phyloP scores from a whole-genome alignment of 129 eudicot genomes.

The Tagetes erecta region DNA sequence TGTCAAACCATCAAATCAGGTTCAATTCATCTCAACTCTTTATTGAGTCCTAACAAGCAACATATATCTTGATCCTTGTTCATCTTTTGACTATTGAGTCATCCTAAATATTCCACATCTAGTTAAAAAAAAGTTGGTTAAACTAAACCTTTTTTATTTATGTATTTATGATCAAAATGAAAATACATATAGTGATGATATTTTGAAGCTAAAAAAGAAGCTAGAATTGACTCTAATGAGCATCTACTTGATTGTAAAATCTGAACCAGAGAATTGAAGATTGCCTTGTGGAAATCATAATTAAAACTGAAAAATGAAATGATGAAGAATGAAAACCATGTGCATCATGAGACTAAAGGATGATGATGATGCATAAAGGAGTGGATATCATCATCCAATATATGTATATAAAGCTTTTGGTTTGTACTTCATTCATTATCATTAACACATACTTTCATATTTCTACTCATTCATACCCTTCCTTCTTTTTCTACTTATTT shows the following conservation, averaged over 20 bases:
- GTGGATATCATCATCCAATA: conserved; percentile 41
- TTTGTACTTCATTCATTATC: not conserved
- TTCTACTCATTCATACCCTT: not conserved
- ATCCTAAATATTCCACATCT: too few relatives aligned
- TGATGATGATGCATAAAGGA: conserved; percentile 25
- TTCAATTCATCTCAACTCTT: not conserved
- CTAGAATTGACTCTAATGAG: conserved; percentile 30
- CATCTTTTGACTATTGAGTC: not conserved
- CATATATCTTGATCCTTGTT: not conserved
- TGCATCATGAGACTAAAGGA: conserved; percentile 19
- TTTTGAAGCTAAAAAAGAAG: not conserved
- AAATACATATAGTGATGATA: not conserved
- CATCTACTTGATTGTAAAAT: conserved; percentile 37
- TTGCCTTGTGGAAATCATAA: conserved; percentile 19
- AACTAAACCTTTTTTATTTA: not conserved
- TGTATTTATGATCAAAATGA: not conserved
- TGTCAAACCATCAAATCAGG: not conserved
- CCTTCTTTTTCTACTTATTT: too few relatives aligned
- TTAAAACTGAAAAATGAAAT: conserved; percentile 14
- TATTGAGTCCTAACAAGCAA: not conserved
- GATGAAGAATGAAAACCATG: conserved; percentile 32
- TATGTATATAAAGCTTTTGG: conserved; percentile 32
- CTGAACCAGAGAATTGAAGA: conserved; percentile 28
- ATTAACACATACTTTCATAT: not conserved
- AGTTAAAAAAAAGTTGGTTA: too few relatives aligned